Conservation (phyloP, 805 yeast genomes). For the Tetrapisispora iriomotensis region DNA sequence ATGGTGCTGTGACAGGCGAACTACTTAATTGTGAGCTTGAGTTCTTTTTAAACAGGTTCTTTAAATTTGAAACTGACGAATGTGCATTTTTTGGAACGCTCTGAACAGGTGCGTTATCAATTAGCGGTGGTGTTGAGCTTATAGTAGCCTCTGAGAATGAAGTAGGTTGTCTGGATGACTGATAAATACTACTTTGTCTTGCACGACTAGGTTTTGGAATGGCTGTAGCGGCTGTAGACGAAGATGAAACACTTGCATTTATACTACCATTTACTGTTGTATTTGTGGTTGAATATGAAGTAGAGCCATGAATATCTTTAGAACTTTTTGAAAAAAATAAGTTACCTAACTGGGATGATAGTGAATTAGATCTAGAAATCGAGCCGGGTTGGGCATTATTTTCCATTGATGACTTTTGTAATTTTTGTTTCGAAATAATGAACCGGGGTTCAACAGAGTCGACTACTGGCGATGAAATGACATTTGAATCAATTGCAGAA, state of each 20-base stretch:
- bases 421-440: conserved; percentile 67
- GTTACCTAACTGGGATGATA: conserved; percentile 29
- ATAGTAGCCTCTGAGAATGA: conserved; percentile 17
- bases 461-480: conserved; percentile 63
- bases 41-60: conserved; percentile 56
- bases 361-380: conserved; percentile 26
- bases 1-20: not conserved
- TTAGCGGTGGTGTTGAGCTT: conserved; percentile 23
- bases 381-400: conserved; percentile 17
- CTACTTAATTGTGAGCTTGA: conserved; percentile 6
- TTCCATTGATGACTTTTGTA: conserved; percentile 24
- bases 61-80: conserved; percentile 70
- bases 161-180: conserved; percentile 28
- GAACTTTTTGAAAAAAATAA: conserved; percentile 25
- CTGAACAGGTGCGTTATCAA: conserved; percentile 30
- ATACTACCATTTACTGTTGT: conserved; percentile 3
- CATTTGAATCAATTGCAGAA: conserved; percentile 42
- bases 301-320: conserved; percentile 10
- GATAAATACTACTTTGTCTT: conserved; percentile 28
- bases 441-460: conserved; percentile 75
- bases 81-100: conserved; percentile 43
- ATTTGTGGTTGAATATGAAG: conserved; percentile 2
- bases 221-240: conserved; percentile 21
- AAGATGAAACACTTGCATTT: not conserved
- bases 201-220: conserved; percentile 30